Conservation (phyloP, 371 early-diverging fungal genomes). For the Mucor sp. region DNA sequence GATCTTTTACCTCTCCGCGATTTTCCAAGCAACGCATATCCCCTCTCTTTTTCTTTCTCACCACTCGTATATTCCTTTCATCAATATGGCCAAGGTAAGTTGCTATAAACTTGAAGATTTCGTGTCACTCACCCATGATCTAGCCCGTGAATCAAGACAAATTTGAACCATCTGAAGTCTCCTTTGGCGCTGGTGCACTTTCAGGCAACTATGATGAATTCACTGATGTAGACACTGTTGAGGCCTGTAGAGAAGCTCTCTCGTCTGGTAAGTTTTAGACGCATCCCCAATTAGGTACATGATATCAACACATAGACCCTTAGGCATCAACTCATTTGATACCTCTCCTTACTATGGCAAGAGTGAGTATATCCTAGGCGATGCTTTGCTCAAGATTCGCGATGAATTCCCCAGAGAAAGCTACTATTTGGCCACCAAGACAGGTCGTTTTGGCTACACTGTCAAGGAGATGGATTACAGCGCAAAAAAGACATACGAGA, state of each 20-base stretch:
- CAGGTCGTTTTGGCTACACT: conserved; percentile 75
- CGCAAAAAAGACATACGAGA: conserved; percentile 48
- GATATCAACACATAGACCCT: not conserved
- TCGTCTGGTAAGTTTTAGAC: conserved; percentile 25
- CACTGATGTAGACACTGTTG: conserved; percentile 47
- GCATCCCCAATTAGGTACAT: no score
- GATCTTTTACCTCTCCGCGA: not conserved
- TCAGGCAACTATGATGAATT: conserved; percentile 59
- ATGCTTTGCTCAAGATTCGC: conserved; percentile 54
- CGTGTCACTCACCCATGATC: not conserved
- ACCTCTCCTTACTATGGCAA: conserved; percentile 81
- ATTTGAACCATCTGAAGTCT: conserved; percentile 46
- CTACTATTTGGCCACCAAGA: conserved; percentile 75
- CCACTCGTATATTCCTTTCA: not conserved
- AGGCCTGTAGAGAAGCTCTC: conserved; percentile 58
- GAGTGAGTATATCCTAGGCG: conserved; percentile 73
- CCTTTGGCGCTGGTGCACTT: conserved; percentile 59
- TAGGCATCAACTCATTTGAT: conserved; percentile 74
- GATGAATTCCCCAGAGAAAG: conserved; percentile 62
- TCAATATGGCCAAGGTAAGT: not conserved
- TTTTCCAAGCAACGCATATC: not conserved
- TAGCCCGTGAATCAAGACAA: conserved; percentile 41
- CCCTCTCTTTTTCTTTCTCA: not conserved
- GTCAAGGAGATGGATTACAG: conserved; percentile 73
- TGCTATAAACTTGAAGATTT: not conserved